A percentile compares a stretch with the other conserved stretches of the same genome.
phyloP scores from a whole-genome alignment of 2,329 filamentous ascomycete species.

The Penicillium freii region DNA sequence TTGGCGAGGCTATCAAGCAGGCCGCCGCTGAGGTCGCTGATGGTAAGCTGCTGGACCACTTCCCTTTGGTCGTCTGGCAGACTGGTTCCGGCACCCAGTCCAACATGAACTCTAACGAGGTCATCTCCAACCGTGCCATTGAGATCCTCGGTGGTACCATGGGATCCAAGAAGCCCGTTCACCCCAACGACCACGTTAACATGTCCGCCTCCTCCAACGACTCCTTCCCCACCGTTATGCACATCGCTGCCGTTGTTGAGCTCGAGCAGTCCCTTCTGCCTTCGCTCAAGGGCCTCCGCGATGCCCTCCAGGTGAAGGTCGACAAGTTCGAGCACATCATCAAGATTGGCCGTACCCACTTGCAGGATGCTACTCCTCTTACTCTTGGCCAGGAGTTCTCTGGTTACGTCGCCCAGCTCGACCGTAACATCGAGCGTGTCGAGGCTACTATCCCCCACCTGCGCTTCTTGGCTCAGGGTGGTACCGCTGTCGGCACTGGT shows the following conservation, averaged over 20 bases:
- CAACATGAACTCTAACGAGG: constrained; percentile 99
- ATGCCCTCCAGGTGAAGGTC: constrained; percentile 82
- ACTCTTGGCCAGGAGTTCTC: constrained; percentile 97
- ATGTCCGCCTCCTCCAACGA: constrained; percentile 98
- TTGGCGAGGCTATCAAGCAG: constrained; percentile 91
- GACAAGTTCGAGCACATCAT: constrained; percentile 91
- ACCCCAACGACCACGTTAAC: constrained; percentile 99
- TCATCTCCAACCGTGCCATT: constrained; percentile 98
- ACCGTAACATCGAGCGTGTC: constrained; percentile 84
- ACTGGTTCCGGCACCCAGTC: constrained; percentile 98
- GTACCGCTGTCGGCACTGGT: constrained; percentile 93
- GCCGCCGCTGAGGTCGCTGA: constrained; percentile 90
- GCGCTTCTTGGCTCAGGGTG: constrained; percentile 85
- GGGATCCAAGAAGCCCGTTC: constrained; percentile 97
- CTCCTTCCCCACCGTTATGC: constrained; percentile 99
- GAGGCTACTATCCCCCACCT: constrained; percentile 80
- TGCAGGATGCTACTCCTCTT: constrained; percentile 94
- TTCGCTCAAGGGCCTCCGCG: constrained; percentile 74
- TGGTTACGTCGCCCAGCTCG: constrained; percentile 92
- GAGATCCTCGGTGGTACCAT: constrained; percentile 92
- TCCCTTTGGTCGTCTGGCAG: constrained; percentile 98
- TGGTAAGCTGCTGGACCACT: constrained; percentile 92
- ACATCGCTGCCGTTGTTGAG: constrained; percentile 95
- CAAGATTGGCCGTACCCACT: constrained; percentile 97
- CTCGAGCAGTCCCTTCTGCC: constrained; percentile 83